Evolutionary conservation across 129 eudicot species (phyloP), one percentile per base, ranked within the genome.

Genomic region (Lactuca sativa): DNA sequence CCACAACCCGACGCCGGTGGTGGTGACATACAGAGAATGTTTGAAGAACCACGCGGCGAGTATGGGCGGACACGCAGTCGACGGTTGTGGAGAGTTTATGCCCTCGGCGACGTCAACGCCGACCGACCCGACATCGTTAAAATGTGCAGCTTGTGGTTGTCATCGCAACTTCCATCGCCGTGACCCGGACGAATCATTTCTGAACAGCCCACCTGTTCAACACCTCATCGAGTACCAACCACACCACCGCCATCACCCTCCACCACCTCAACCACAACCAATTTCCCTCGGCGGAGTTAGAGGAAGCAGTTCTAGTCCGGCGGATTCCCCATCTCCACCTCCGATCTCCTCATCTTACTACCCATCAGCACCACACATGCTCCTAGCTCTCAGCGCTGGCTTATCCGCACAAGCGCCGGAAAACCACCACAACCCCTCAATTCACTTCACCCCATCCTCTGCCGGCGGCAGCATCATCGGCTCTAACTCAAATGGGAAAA

Each of bases 141-240:
- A 75, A 75, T 93, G 99, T 70, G 99, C 97, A 31, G 99, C 99
- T 0, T 89, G 97, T 30, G 96, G 96, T 4, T 93, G 98, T 77
- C 97, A 93, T 84, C 98, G 98, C 16, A 93, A 93, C 57, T 93
- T 93, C 87, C 99, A 93, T 86, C 97, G 99, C 80, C 98, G 98
- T 17, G 96, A 88, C 10, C 90, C 96, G 0, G 95, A 90, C 0
- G 93, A 84, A 6, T 71, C 77, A 0, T 74, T 66, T 47, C 83
- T 72, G 31, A 38, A 17, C 73, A 72, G 16, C 43, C 34, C 73
- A 11, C 74, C 74, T 4, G 37, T 59, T 21, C 86, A 56, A 52
- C 82, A 58, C 74, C 56, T 84, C 14, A 66, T 84, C 38, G 97
- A 86, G 47, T 90, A 77, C 84, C 90, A 90, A 32, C 83, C 97